These are phyloP conservation scores for Ceratobasidium sp. DNA, from an alignment of 1,284 basidiomycete species.

Conservation along the genomic window DNA sequence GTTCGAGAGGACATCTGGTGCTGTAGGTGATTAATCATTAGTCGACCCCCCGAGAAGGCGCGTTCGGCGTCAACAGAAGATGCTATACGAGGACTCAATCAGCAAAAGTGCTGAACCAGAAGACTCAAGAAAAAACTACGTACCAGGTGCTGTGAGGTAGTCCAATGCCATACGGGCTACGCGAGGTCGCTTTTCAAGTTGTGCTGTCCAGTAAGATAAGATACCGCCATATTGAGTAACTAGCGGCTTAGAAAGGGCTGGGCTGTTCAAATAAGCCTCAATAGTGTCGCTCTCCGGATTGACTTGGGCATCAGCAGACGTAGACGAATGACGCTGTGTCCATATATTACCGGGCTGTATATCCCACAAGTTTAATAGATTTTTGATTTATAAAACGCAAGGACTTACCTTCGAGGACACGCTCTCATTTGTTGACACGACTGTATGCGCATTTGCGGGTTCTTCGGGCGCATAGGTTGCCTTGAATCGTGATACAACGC, in stretches of 20 bases:
- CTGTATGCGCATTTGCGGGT: neutral
- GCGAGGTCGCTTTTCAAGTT: slow-evolving; percentile 6
- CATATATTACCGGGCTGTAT: neutral
- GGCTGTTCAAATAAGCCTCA: neutral
- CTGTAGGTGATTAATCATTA: slow-evolving; percentile 19
- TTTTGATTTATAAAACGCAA: neutral
- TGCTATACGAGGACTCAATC: neutral
- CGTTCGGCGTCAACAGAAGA: slow-evolving; percentile 17
- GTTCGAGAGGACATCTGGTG: slow-evolving; percentile 16
- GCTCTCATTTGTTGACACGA: neutral
- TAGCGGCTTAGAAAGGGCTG: neutral
- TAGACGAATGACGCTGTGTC: neutral
- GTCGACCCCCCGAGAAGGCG: neutral
- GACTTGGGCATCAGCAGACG: neutral
- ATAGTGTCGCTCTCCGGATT: slow-evolving; percentile 4
- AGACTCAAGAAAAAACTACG: neutral
- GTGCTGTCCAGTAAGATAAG: slow-evolving; percentile 3
- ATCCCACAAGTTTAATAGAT: neutral
- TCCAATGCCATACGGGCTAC: slow-evolving; percentile 17
- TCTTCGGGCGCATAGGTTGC: neutral
- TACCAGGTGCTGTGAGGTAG: slow-evolving; percentile 19
- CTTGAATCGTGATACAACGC: neutral
- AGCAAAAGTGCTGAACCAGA: neutral
- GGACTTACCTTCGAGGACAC: too few species aligned
- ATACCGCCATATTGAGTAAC: slow-evolving; percentile 4